These are phyloP conservation scores for Starmerella bombicola DNA, from an alignment of 805 yeast species.

Conservation along the genomic window DNA sequence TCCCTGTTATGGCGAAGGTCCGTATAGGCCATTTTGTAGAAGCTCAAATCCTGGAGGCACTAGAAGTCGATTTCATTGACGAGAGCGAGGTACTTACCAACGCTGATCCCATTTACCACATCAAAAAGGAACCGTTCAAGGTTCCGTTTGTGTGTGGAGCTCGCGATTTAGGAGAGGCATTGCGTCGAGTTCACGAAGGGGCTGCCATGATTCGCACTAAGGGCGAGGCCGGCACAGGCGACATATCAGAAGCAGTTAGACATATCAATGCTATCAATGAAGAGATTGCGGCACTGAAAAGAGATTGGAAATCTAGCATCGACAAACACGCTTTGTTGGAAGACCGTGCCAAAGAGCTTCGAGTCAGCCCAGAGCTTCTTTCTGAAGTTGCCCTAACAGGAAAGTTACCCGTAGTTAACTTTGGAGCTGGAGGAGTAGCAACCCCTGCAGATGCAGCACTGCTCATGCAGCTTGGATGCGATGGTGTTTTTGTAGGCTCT, in stretches of 20 bases:
- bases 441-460: constrained; percentile 81
- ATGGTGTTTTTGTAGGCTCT: constrained; percentile 65
- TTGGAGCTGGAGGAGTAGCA: constrained; percentile 83
- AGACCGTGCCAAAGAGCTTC: constrained; percentile 41
- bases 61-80: constrained; percentile 68
- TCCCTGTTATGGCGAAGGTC: constrained; percentile 69
- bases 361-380: constrained; percentile 49
- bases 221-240: constrained; percentile 87
- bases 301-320: constrained; percentile 23
- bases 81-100: constrained; percentile 78
- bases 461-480: constrained; percentile 70
- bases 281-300: constrained; percentile 37
- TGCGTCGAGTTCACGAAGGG: constrained; percentile 67
- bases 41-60: constrained; percentile 61
- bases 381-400: constrained; percentile 39
- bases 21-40: constrained; percentile 76
- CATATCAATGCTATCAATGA: constrained; percentile 52
- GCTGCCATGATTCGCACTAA: constrained; percentile 81
- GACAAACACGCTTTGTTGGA: constrained; percentile 26
- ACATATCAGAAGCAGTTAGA: constrained; percentile 66
- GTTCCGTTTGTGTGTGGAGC: constrained; percentile 82
- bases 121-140: constrained; percentile 44
- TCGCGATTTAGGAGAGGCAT: constrained; percentile 67
- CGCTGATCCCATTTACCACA: constrained; percentile 59
- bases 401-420: constrained; percentile 67